Evolutionary conservation across 768 basidiomycete genomes (phyloP).

Genomic region (Lactifluus hygrophoroides): DNA sequence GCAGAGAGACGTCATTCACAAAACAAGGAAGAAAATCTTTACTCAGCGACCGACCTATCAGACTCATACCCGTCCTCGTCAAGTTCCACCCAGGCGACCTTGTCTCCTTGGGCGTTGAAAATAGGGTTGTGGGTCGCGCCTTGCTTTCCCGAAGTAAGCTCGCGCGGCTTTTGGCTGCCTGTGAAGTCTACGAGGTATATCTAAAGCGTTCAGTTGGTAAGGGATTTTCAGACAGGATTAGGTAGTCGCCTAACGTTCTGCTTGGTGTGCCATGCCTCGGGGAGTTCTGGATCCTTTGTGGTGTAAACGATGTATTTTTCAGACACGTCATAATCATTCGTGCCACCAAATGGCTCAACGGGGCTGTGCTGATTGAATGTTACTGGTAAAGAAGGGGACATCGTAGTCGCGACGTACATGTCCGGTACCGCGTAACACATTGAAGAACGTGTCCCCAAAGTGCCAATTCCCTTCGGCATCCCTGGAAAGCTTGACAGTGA

Average conservation of each 20-base stretch:
- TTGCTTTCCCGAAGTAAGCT: constrained; percentile 77
- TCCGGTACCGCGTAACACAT: constrained; percentile 55
- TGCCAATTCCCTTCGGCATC: constrained; percentile 44
- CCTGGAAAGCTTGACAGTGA: constrained; percentile 51
- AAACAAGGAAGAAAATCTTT: background rate
- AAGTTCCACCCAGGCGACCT: constrained; percentile 84
- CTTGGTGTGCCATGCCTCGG: constrained; percentile 80
- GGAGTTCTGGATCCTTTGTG: constrained; percentile 72
- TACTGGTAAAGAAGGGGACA: background rate
- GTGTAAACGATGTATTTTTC: constrained; percentile 67
- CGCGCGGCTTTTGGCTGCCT: constrained; percentile 41
- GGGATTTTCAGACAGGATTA: background rate
- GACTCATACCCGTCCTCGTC: constrained; percentile 84
- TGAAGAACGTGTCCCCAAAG: constrained; percentile 44
- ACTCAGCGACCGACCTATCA: constrained; percentile 47
- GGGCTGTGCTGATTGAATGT: constrained; percentile 45
- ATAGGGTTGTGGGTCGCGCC: constrained; percentile 73
- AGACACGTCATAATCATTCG: constrained; percentile 73
- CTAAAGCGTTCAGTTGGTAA: constrained; percentile 29
- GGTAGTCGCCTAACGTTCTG: constrained; percentile 54
- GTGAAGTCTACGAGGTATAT: constrained; percentile 61
- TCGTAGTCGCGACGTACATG: constrained; percentile 43
- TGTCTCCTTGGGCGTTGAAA: constrained; percentile 56
- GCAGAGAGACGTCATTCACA: background rate
- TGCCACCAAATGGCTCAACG: constrained; percentile 82